Evolutionary conservation across 2,329 filamentous ascomycete genomes (phyloP).

Genomic region (Stachybotrys chlorohalonatus): DNA sequence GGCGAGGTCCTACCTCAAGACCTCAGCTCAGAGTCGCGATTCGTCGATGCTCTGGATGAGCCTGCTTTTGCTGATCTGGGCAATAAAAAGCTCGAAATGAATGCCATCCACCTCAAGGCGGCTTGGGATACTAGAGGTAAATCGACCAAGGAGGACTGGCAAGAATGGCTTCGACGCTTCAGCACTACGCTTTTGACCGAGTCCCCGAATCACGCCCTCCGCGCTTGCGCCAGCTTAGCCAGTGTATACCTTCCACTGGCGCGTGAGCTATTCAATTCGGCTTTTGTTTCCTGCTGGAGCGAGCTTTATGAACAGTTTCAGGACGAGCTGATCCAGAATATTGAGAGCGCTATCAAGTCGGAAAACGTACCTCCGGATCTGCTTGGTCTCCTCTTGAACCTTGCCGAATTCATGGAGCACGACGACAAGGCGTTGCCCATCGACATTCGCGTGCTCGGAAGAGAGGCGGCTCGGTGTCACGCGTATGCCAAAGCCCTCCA

Average conservation of each 20-base stretch:
- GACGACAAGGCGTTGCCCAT: constrained; percentile 98
- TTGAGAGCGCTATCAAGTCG: constrained; percentile 91
- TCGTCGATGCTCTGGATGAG: constrained; percentile 71
- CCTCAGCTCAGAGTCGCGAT: constrained; percentile 76
- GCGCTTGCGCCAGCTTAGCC: constrained; percentile 85
- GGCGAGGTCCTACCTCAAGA: constrained; percentile 93
- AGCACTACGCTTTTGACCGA: constrained; percentile 92
- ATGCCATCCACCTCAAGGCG: constrained; percentile 91
- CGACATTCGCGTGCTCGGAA: constrained; percentile 87
- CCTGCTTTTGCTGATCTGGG: constrained; percentile 73
- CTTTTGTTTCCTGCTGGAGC: constrained; percentile 98
- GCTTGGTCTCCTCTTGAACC: constrained; percentile 83
- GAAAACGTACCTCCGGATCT: constrained; percentile 95
- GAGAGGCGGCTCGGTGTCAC: constrained; percentile 93
- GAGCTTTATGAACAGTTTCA: constrained; percentile 96
- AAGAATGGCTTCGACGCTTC: constrained; percentile 96
- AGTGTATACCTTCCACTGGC: constrained; percentile 88
- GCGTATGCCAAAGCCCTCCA: constrained; percentile 97
- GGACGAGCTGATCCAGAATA: constrained; percentile 89
- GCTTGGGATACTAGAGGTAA: constrained; percentile 97
- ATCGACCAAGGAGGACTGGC: constrained; percentile 97
- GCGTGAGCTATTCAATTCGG: constrained; percentile 93
- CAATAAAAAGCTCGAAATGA: constrained; percentile 92
- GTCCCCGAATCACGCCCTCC: constrained; percentile 88
- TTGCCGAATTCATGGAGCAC: constrained; percentile 99